Conservation (phyloP, 202 grass and related monocot genomes). For the Bolboschoenoplectus hybrid region DNA sequence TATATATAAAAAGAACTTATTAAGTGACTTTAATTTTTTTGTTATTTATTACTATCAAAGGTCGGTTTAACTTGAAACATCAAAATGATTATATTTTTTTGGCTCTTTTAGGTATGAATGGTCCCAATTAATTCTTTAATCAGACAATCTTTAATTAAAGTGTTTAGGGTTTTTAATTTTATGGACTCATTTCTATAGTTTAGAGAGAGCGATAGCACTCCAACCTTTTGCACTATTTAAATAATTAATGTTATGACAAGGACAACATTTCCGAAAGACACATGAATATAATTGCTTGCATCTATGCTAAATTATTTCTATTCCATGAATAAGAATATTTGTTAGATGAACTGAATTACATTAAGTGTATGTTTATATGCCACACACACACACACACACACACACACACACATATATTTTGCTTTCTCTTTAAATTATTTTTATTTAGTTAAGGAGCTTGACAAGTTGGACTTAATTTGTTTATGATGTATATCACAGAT, state of each 20-base stretch:
- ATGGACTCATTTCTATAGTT: not conserved
- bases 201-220: slow-evolving; percentile 11
- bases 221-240: slow-evolving; percentile 2
- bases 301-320: not conserved
- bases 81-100: not conserved
- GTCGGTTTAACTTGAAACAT: not conserved
- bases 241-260: not conserved
- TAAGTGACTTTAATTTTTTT: not conserved
- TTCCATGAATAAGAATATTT: no score
- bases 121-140: not conserved
- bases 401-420: no score
- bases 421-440: no score
- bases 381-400: no score
- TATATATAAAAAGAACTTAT: not conserved
- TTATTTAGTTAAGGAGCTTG: no score
- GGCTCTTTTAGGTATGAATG: not conserved
- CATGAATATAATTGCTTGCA: slow-evolving; percentile 15
- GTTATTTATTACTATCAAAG: not conserved
- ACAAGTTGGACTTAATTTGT: no score
- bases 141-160: slow-evolving; percentile 7
- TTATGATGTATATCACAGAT: no score
- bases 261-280: slow-evolving; percentile 1
- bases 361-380: no score
- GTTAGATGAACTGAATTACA: no score
- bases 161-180: not conserved